Conservation (phyloP, 2,329 filamentous ascomycete genomes). For the Fusarium dimerum region DNA sequence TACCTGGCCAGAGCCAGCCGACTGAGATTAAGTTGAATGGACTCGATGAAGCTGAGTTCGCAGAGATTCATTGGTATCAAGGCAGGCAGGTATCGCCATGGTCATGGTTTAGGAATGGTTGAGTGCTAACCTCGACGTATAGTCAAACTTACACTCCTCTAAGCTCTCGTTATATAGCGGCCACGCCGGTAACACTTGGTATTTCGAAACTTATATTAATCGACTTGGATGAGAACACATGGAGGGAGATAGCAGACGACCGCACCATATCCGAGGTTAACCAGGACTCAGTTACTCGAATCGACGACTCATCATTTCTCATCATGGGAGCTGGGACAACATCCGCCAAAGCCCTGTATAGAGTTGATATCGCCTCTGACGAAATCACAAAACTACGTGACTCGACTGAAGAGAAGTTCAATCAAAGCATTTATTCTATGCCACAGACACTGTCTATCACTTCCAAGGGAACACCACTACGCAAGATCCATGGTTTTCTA, state of each 20-base stretch:
- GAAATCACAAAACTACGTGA: constrained; percentile 33
- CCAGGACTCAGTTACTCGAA: constrained; percentile 35
- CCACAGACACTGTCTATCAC: constrained; percentile 37
- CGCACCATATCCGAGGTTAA: constrained; percentile 34
- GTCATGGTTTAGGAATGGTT: rapidly evolving
- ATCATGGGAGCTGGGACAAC: constrained; percentile 38
- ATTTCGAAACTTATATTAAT: constrained; percentile 38
- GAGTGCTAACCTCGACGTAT: not conserved
- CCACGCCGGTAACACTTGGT: constrained; percentile 36
- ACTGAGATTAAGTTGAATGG: constrained; percentile 37
- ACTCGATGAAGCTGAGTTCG: constrained; percentile 44
- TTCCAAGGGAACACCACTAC: constrained; percentile 28
- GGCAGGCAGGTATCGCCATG: constrained; percentile 30
- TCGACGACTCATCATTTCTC: constrained; percentile 39
- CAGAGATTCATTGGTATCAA: constrained; percentile 33
- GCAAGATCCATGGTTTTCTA: constrained; percentile 47
- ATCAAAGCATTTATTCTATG: constrained; percentile 35
- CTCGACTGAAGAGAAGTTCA: constrained; percentile 36
- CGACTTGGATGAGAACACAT: constrained; percentile 35
- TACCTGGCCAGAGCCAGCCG: constrained; percentile 27
- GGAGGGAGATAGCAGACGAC: constrained; percentile 33
- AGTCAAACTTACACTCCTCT: constrained; percentile 44
- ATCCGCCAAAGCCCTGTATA: constrained; percentile 37
- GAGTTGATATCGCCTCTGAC: constrained; percentile 30
- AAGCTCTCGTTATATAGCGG: constrained; percentile 36